phyloP scores from a whole-genome alignment of 805 yeast genomes.

The Wickerhamomyces ciferrii region DNA sequence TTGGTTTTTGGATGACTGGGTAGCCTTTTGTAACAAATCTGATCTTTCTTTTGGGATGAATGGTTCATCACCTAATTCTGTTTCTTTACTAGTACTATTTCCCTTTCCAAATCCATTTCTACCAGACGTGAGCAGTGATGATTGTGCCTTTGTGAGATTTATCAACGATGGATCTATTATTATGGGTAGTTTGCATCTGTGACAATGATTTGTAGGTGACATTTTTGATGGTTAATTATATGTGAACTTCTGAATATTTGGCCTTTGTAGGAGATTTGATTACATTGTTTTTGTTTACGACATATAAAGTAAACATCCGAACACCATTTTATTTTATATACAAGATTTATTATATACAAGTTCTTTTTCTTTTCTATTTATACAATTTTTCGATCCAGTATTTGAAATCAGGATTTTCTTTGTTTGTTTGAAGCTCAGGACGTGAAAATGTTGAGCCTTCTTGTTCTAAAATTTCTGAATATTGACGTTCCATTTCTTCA shows the following conservation, averaged over 20 bases:
- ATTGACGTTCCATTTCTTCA: conserved; percentile 24
- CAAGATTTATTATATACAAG: not conserved
- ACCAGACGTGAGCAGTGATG: conserved; percentile 41
- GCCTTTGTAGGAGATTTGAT: too few relatives aligned
- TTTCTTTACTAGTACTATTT: not conserved
- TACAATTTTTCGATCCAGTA: conserved; percentile 25
- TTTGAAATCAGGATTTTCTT: conserved; percentile 5
- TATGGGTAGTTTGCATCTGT: conserved; percentile 56
- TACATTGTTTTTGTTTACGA: too few relatives aligned
- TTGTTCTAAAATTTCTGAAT: conserved; percentile 15
- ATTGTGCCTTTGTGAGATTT: conserved; percentile 49
- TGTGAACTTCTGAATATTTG: not conserved
- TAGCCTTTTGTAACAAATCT: conserved; percentile 9
- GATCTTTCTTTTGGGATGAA: conserved; percentile 17
- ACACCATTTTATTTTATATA: conserved; percentile 1
- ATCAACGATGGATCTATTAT: conserved; percentile 49
- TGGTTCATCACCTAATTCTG: conserved; percentile 18
- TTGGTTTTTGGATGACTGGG: not conserved
- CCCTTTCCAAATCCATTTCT: conserved; percentile 17
- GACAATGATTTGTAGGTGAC: conserved; percentile 37
- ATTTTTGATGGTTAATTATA: not conserved
- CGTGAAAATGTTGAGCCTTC: conserved; percentile 9
- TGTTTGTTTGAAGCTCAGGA: not conserved
- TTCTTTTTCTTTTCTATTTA: not conserved
- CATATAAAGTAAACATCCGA: conserved; percentile 17